Evolutionary conservation across 2,329 filamentous ascomycete genomes (phyloP), one percentile per base, ranked within the genome.

Genomic region (Colletotrichum lini): DNA sequence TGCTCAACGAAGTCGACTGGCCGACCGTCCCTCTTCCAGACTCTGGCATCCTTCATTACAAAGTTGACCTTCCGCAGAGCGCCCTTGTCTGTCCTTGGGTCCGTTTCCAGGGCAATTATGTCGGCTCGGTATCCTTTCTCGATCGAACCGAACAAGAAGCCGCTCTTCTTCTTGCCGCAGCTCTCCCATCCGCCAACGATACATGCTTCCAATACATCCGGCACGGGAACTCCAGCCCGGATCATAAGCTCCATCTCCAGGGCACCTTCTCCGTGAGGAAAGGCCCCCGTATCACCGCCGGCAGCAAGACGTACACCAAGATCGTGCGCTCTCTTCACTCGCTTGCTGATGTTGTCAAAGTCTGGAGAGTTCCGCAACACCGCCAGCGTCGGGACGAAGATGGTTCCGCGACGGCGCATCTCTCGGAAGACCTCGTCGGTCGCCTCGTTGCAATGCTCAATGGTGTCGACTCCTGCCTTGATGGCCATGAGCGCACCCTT

Each of bases 11-110:
- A 72, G 18, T 56, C 73, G 23, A 70, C 40, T 13, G 69, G 45
- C 50, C 13, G 72, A 3, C 80, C 79, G 7, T 78, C 76, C 47
- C 74, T 65, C 75, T 87, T 88, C 81, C 85, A 89, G 10, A 89
- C 79, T 59, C 75, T 81, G 1, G 81, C 87, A 74, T 90, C 87
- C 75, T 89, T 90, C 87, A 90, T 89, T 21, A 89, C 87, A 75
- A 89, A 89, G 63, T 76, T 80, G 0, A 89, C 84, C 68, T 80
- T 83, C 63, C 86, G 81, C 40, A 90, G 70, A 2, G 83, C 83
- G 23, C 75, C 73, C 1, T 76, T 45, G 65, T 87, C 84, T 23
- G 78, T 72, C 35, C 79, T 78, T 3, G 84, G 82, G 73, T 88
- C 84, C 0, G 80, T 77, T 2, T 83, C 79, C 13, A 89, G 70